Evolutionary conservation across 108 stramenopile genomes (phyloP), one percentile per base, ranked within the genome.

Genomic region (Nitzschia sp.): DNA sequence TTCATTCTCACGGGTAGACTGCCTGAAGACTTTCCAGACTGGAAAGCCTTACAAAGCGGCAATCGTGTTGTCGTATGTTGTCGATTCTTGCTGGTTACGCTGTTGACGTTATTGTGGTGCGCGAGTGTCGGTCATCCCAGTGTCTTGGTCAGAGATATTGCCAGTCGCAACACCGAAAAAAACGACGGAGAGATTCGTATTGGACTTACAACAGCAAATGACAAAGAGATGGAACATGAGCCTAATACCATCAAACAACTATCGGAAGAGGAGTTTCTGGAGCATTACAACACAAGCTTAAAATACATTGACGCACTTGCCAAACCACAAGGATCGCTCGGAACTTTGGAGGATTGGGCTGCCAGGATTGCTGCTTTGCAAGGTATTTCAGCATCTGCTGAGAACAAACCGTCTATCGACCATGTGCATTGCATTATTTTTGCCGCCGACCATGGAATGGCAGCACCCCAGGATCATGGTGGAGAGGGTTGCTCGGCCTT

Each of bases 381-480:
- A 66, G 32, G 66, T 26, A 76, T 61, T 22, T n/a, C n/a, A n/a
- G n/a, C n/a, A n/a, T n/a, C n/a, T n/a, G n/a, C n/a, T n/a, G n/a
- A n/a, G n/a, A 21, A 67, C 5, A 62, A 45, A 21, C 90, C 90
- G 0, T 56, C 34, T 9, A 68, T 66, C 1, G 61, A 68, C 48
- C 46, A 60, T 1, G 69, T 78, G 0, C 74, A 56, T 11, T 87
- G 84, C 30, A 60, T 90, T 1, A 85, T 94, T 31, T 94, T 91
- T 64, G 93, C 88, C 2, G 90, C 63, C 9, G 90, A 91, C 75
- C 93, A 94, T 65, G 93, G 93, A 8, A 80, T 85, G 23, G 84
- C 86, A 25, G 77, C 60, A 47, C 53, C 60, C 35, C 35, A 27
- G 15, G 66, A 50, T n/a, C 78, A 89, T 23, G 88, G 88, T 32